Conservation (phyloP, 148 eudicot genomes). For the Cornus florida region DNA sequence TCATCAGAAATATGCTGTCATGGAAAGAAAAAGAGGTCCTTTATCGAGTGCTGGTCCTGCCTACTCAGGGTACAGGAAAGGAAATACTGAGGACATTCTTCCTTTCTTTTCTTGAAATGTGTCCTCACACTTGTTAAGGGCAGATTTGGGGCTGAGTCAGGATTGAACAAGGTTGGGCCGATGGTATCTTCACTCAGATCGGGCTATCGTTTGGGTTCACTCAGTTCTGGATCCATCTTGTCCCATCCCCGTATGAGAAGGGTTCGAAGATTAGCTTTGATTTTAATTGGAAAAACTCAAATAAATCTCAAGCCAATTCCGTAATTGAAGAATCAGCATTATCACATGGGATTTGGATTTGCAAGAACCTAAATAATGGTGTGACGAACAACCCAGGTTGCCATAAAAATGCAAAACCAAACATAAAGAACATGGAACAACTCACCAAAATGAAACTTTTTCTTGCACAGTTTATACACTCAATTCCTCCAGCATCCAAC, state of each 20-base stretch:
- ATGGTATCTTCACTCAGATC: background rate
- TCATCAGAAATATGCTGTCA: no score
- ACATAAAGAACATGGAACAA: background rate
- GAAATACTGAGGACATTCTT: background rate
- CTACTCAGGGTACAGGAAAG: no score
- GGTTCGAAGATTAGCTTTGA: background rate
- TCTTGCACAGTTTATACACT: conserved; percentile 59
- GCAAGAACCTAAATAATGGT: background rate
- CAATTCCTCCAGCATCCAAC: conserved; percentile 83
- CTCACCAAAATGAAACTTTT: conserved; percentile 67
- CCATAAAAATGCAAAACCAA: background rate
- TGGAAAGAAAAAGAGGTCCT: no score
- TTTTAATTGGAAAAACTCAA: conserved; percentile 2
- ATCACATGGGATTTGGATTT: background rate
- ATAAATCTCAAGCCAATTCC: background rate
- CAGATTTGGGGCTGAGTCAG: background rate
- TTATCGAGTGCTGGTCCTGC: no score
- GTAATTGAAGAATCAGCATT: background rate
- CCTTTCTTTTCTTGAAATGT: no score
- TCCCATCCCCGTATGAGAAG: background rate
- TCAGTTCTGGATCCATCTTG: background rate
- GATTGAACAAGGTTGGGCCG: background rate
- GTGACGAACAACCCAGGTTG: background rate
- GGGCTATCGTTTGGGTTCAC: background rate
- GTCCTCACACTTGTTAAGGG: background rate